These are phyloP conservation scores for Mortierella sp. DNA, from an alignment of 371 early-diverging fungal genomes.

Conservation along the genomic window DNA sequence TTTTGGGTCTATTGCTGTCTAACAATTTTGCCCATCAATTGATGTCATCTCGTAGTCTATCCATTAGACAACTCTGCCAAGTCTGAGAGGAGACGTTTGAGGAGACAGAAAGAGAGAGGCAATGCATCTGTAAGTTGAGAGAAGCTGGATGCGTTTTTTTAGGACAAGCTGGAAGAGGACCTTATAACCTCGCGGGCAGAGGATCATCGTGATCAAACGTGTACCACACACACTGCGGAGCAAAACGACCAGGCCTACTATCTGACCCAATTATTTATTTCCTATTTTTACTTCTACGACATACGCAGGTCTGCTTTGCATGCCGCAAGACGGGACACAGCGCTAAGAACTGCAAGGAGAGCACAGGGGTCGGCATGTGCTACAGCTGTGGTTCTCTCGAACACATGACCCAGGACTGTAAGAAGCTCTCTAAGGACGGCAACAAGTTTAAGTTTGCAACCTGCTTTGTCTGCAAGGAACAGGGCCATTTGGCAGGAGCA, in stretches of 20 bases:
- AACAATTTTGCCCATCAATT: background rate
- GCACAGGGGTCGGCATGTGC: slow-evolving; percentile 77
- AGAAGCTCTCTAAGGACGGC: slow-evolving; percentile 71
- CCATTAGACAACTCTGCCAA: slow-evolving; percentile 18
- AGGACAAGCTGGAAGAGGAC: too few relatives aligned
- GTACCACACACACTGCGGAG: background rate
- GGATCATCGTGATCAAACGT: background rate
- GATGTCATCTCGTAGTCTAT: background rate
- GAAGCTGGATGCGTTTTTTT: too few relatives aligned
- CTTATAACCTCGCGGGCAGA: background rate
- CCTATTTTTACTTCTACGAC: background rate
- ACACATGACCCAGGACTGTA: slow-evolving; percentile 85
- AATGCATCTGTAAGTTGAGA: slow-evolving; percentile 42
- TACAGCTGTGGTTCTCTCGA: slow-evolving; percentile 90
- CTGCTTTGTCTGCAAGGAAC: slow-evolving; percentile 90
- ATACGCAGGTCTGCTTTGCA: slow-evolving; percentile 82
- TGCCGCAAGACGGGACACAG: slow-evolving; percentile 90
- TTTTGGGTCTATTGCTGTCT: background rate
- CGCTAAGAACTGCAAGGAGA: slow-evolving; percentile 83
- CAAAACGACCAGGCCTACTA: background rate
- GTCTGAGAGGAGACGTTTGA: slow-evolving; percentile 49
- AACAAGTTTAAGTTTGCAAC: slow-evolving; percentile 77
- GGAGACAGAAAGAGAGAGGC: slow-evolving; percentile 47
- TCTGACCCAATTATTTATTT: background rate
- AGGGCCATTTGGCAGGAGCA: slow-evolving; percentile 87